Base-by-base conservation (phyloP, 805 yeast genomes). In the Ogataea chonburiensis region DNA sequence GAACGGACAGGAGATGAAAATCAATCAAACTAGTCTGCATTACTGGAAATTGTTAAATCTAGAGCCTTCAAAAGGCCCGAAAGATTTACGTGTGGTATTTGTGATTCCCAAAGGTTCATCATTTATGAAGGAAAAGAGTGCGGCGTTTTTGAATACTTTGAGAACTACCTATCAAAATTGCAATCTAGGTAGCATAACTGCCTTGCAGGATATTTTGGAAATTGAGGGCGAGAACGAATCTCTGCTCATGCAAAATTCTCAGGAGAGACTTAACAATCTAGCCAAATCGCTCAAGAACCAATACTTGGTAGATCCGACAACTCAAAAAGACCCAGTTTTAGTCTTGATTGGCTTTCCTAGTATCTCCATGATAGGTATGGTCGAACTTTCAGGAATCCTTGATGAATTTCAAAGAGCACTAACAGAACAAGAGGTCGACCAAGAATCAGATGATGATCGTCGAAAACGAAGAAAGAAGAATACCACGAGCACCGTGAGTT, bases 41-140 rank as follows among this genome's bases (percentile, higher is more conserved):
- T 73, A 71, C 49, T 81, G 81, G 88, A 77, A 66, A 47, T 60
- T 68, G 28, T 52, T 84, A 47, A 73, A 75, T 40, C 66, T 83
- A 32, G 69, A 71, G 28, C 86, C 91, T 0, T 48, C 71, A 6
- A 54, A 57, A 16, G 71, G 69, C 1, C 56, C 62, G 1, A 80
- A 81, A 43, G 63, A 73, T 40, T 72, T 80, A 40, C 73, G 72
- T 37, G 57, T 77, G 6, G 43, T 82, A 7, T 49, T 80, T 41
- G 50, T 84, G 1, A 45, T 44, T 24, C 64, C 60, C 16, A 44
- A 49, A 23, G 37, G 42, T 3, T 33, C 66, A 4, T 43, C 33
- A 1, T 55, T 54, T 18, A 52, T 62, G 24, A 42, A 45, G 8
- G 57, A 49, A 5, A 67, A 61, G 23, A 47, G 64, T 7, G 29